A percentile compares a stretch with the other conserved stretches of the same genome.
Evolutionary conservation across 2,329 filamentous ascomycete genomes (phyloP).

Genomic region (Neurospora crassa): DNA sequence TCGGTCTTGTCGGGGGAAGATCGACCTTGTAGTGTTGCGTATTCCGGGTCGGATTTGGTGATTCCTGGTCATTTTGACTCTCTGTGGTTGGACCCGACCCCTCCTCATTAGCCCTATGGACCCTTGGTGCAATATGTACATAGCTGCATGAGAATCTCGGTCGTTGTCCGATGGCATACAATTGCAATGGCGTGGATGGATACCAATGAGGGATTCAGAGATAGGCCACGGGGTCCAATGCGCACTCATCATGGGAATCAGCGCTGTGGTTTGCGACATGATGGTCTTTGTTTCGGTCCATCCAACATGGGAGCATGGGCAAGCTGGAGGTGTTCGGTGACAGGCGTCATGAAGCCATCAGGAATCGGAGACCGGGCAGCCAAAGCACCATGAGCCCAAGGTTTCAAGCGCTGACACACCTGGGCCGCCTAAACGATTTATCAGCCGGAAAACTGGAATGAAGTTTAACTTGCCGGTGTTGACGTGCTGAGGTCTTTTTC

Average conservation of each 20-base stretch:
- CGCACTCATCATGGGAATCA: neutral
- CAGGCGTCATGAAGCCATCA: neutral
- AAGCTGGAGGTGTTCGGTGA: neutral
- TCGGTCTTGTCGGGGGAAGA: neutral
- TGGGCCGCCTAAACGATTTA: neutral
- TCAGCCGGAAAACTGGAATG: neutral
- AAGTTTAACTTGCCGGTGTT: neutral
- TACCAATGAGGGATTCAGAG: conserved; percentile 3
- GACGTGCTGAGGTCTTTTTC: neutral
- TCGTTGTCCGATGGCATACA: neutral
- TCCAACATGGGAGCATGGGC: neutral
- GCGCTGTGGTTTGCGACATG: neutral
- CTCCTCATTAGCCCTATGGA: neutral
- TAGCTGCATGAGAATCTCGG: neutral
- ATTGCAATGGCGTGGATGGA: neutral
- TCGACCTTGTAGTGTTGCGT: neutral
- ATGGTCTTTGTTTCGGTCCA: neutral
- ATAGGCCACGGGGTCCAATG: neutral
- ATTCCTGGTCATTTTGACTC: neutral
- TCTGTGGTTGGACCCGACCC: neutral
- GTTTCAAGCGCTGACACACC: neutral
- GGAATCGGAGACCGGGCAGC: neutral
- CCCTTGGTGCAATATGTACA: neutral
- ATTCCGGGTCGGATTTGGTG: neutral
- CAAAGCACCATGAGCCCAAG: neutral